A percentile compares a stretch with the other conserved stretches of the same genome.
phyloP scores from a whole-genome alignment of 164 flowering plant species.

The Annona cherimola region DNA sequence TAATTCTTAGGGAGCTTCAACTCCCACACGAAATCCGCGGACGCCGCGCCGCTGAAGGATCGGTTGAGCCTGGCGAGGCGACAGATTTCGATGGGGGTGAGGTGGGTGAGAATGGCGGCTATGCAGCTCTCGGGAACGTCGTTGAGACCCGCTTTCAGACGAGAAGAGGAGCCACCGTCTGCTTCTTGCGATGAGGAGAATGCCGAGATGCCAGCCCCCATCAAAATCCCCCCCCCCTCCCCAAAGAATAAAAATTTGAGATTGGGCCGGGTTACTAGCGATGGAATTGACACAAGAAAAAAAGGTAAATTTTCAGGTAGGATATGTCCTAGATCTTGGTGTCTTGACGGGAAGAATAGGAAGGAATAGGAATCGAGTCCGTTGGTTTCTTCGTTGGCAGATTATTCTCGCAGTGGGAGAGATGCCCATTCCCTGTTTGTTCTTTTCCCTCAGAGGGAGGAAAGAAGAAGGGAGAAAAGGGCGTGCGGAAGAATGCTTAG shows the following conservation, averaged over 20 bases:
- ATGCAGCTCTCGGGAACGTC: slow-evolving; percentile 85
- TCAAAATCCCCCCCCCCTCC: slow-evolving; percentile 5
- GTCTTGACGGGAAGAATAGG: neutral
- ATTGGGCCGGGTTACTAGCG: too few relatives aligned
- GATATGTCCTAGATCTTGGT: neutral
- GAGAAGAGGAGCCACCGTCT: neutral
- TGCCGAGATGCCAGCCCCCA: slow-evolving; percentile 44
- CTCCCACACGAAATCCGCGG: slow-evolving; percentile 91
- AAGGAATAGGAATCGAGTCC: neutral
- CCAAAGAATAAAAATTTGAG: neutral
- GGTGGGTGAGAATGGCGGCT: slow-evolving; percentile 44
- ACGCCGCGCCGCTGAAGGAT: slow-evolving; percentile 71
- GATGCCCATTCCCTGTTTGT: slow-evolving; percentile 1
- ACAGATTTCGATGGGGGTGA: slow-evolving; percentile 74
- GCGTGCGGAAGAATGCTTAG: too few relatives aligned
- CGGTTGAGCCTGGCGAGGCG: slow-evolving; percentile 53
- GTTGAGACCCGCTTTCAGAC: slow-evolving; percentile 38
- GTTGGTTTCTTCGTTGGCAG: neutral
- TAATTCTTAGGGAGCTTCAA: slow-evolving; percentile 72
- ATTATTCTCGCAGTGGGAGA: neutral
- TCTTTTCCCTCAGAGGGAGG: neutral
- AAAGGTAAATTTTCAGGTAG: neutral
- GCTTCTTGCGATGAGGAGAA: neutral
- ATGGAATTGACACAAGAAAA: neutral
- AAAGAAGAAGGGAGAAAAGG: neutral